Evolutionary conservation across 2,329 filamentous ascomycete genomes (phyloP).

Genomic region (Paraconiothyrium sp.): DNA sequence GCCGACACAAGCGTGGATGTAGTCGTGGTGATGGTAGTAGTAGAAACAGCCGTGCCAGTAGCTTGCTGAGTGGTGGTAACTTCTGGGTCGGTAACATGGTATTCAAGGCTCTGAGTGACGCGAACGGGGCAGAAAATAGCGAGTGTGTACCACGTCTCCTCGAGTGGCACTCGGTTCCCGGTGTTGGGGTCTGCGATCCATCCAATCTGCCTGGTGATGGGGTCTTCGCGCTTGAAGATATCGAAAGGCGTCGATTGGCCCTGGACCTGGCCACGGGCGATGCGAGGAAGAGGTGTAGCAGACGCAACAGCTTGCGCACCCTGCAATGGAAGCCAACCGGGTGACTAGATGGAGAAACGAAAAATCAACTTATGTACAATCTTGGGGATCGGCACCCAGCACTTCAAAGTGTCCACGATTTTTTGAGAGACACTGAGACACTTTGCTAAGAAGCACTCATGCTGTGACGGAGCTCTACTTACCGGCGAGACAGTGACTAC

Average conservation of each 20-base stretch:
- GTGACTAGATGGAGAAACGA: not conserved
- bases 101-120: conserved; percentile 20
- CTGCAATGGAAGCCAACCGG: conserved; percentile 31
- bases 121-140: conserved; percentile 27
- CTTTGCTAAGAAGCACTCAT: not conserved
- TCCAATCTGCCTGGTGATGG: conserved; percentile 25
- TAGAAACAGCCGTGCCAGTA: conserved; percentile 28
- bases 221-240: conserved; percentile 28
- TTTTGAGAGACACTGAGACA: too few relatives aligned
- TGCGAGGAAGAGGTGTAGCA: conserved; percentile 24
- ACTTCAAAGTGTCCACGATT: not conserved
- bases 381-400: not conserved
- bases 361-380: not conserved
- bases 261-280: conserved; percentile 29
- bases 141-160: conserved; percentile 17
- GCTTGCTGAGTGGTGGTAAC: conserved; percentile 21
- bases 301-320: conserved; percentile 12
- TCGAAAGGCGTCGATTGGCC: conserved; percentile 16
- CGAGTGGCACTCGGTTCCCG: not conserved
- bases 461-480: not conserved
- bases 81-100: conserved; percentile 26
- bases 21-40: conserved; percentile 28
- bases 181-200: conserved; percentile 29
- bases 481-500: conserved; percentile 25
- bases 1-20: conserved; percentile 23